Conservation (phyloP, 345 rosid genomes). For the Brassica nigra region DNA sequence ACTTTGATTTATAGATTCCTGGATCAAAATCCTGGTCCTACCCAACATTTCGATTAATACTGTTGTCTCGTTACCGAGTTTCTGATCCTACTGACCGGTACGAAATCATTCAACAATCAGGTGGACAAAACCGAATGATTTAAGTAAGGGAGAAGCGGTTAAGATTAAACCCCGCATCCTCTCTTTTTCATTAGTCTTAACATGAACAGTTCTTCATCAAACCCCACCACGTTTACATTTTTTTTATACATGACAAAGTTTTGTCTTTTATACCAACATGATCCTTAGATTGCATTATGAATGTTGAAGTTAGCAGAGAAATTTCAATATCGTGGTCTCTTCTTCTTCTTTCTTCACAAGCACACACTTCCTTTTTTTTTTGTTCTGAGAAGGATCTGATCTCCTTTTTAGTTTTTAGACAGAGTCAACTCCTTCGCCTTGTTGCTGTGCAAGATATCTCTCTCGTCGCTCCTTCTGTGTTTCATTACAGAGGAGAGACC, state of each 20-base stretch:
- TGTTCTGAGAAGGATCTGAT: background rate
- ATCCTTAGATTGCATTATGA: conserved; percentile 31
- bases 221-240: conserved; percentile 30
- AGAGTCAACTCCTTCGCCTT: conserved; percentile 70
- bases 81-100: background rate
- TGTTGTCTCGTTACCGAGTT: background rate
- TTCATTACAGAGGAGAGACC: background rate
- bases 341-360: conserved; percentile 35
- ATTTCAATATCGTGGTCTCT: conserved; percentile 29
- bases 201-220: conserved; percentile 33
- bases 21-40: conserved; percentile 19
- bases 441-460: conserved; percentile 91
- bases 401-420: conserved; percentile 39
- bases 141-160: background rate
- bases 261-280: conserved; percentile 22
- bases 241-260: conserved; percentile 31
- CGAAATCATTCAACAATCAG: background rate
- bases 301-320: conserved; percentile 35
- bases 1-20: conserved; percentile 17
- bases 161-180: background rate
- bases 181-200: conserved; percentile 7
- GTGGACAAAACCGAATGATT: background rate
- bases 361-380: background rate
- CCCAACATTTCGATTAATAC: background rate
- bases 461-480: conserved; percentile 92